Evolutionary conservation across 2,329 filamentous ascomycete genomes (phyloP).

Genomic region (Sclerotinia trifoliorum): DNA sequence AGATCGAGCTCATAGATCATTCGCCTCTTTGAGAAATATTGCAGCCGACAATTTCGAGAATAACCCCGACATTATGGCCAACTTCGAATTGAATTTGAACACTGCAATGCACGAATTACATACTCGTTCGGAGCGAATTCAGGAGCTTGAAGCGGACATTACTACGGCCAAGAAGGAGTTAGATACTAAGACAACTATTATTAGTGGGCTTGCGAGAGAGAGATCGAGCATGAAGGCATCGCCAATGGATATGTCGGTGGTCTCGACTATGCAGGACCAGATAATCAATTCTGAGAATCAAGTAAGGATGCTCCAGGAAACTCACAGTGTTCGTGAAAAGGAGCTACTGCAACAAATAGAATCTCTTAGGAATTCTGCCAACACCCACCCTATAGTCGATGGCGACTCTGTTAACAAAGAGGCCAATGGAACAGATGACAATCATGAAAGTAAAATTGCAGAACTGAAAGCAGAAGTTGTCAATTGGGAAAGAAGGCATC

Average conservation of each 20-base stretch:
- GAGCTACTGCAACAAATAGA: conserved; percentile 72
- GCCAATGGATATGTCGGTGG: conserved; percentile 86
- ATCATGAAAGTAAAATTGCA: conserved; percentile 46
- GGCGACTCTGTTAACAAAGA: conserved; percentile 23
- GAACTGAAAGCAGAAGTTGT: conserved; percentile 70
- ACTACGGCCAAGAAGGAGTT: conserved; percentile 87
- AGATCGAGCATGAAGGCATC: conserved; percentile 82
- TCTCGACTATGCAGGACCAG: conserved; percentile 83
- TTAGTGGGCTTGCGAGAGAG: conserved; percentile 89
- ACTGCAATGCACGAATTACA: conserved; percentile 91
- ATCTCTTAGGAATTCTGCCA: conserved; percentile 51
- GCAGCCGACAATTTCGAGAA: conserved; percentile 81
- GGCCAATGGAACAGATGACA: conserved; percentile 29
- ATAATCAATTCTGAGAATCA: conserved; percentile 83
- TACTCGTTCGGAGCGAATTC: conserved; percentile 80
- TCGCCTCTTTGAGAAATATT: conserved; percentile 85
- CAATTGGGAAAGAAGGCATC: conserved; percentile 75
- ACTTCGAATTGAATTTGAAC: conserved; percentile 88
- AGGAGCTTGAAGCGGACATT: conserved; percentile 84
- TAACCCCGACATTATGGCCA: conserved; percentile 81
- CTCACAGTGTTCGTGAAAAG: conserved; percentile 70
- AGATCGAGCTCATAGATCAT: conserved; percentile 87
- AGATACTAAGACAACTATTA: conserved; percentile 94
- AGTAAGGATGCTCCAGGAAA: conserved; percentile 69
- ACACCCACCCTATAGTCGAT: conserved; percentile 27